A percentile compares a stretch with the other conserved stretches of the same genome.
phyloP scores from a whole-genome alignment of 331 rosid species.

The Arachis monticola region DNA sequence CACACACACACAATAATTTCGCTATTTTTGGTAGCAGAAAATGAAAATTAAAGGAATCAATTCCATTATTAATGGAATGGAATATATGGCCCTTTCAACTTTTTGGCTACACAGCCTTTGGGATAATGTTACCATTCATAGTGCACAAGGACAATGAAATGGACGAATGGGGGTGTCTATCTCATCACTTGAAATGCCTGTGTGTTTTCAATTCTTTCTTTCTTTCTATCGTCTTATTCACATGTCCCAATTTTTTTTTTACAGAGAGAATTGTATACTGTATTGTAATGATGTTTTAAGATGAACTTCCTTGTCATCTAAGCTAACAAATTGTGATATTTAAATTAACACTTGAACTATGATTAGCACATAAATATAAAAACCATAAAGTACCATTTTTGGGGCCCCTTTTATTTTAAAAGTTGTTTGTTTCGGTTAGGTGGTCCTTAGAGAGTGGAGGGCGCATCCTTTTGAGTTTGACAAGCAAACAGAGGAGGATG shows the following conservation, averaged over 20 bases:
- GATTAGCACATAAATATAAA: background rate
- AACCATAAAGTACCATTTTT: background rate
- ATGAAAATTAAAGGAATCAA: conserved; percentile 35
- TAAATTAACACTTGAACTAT: background rate
- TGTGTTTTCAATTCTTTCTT: background rate
- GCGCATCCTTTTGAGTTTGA: conserved; percentile 13
- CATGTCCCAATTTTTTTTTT: background rate
- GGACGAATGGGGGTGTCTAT: background rate
- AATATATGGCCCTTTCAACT: conserved; percentile 1
- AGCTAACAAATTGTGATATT: background rate
- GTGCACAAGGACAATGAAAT: background rate
- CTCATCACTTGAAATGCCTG: conserved; percentile 6
- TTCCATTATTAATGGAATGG: conserved; percentile 19
- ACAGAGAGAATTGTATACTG: background rate
- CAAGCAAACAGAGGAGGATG: conserved; percentile 34
- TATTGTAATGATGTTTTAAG: background rate
- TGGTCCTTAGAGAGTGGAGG: conserved; percentile 32
- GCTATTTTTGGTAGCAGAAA: conserved; percentile 30
- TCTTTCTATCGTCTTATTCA: background rate
- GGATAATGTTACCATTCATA: conserved; percentile 16
- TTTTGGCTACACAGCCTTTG: conserved; percentile 25
- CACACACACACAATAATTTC: background rate
- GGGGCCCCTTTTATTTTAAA: background rate
- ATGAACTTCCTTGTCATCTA: background rate
- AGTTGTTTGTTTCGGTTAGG: conserved; percentile 37